Percentiles rank a stretch among this genome's conserved stretches.
These are phyloP conservation scores for Vaccinium corymbosum DNA, from an alignment of 148 eudicot species.

Conservation along the genomic window DNA sequence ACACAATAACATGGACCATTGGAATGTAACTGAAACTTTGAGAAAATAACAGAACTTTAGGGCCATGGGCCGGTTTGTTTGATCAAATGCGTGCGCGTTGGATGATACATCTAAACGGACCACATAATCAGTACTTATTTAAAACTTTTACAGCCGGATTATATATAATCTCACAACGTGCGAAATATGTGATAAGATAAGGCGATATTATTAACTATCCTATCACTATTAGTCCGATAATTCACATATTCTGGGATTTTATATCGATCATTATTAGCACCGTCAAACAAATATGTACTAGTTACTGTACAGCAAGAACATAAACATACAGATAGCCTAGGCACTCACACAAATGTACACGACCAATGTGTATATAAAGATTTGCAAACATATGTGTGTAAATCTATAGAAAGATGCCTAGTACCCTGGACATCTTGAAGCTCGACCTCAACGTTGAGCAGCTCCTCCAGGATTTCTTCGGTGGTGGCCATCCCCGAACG, in stretches of 20 bases:
- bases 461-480: slow-evolving; percentile 51
- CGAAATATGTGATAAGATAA: neutral
- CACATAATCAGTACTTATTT: neutral
- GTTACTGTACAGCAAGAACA: neutral
- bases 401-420: no score
- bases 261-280: neutral
- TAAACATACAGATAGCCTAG: no score
- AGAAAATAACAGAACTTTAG: no score
- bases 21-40: no score
- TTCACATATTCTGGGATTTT: neutral
- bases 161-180: neutral
- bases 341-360: no score
- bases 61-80: no score
- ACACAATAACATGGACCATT: no score
- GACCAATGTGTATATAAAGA: no score
- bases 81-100: no score
- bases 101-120: no score
- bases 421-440: slow-evolving; percentile 73
- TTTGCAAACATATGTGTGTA: no score
- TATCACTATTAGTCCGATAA: neutral
- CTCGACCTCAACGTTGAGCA: slow-evolving; percentile 60
- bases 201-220: neutral
- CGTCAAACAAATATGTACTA: neutral
- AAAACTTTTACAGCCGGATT: neutral
- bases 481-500: slow-evolving; percentile 29